phyloP scores from a whole-genome alignment of 768 basidiomycete genomes.

The Sarcodon aspratus region DNA sequence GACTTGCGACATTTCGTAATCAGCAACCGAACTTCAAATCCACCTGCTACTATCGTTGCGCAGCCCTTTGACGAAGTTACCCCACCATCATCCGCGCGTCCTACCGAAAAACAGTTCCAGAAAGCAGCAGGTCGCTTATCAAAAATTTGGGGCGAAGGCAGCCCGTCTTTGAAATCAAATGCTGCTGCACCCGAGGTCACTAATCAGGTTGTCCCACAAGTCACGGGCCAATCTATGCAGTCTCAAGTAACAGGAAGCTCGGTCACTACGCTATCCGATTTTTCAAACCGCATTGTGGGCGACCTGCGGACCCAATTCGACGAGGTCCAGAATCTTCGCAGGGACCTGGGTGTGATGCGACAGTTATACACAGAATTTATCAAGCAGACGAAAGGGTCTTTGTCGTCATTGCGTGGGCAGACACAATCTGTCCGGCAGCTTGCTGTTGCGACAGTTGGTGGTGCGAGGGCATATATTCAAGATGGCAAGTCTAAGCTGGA shows the following conservation, averaged over 20 bases:
- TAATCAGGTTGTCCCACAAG: conserved; percentile 40
- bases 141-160: conserved; percentile 19
- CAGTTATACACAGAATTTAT: conserved; percentile 94
- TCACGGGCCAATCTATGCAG: conserved; percentile 57
- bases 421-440: conserved; percentile 84
- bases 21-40: conserved; percentile 37
- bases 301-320: conserved; percentile 91
- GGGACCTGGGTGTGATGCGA: conserved; percentile 88
- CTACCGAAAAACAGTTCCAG: conserved; percentile 67
- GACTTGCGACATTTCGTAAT: conserved; percentile 67
- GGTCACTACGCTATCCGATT: conserved; percentile 61
- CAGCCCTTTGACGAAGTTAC: conserved; percentile 57
- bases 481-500: conserved; percentile 92
- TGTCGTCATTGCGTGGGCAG: conserved; percentile 68
- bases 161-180: conserved; percentile 14
- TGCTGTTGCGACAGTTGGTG: conserved; percentile 71
- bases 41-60: conserved; percentile 32
- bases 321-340: conserved; percentile 87
- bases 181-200: conserved; percentile 13
- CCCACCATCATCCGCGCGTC: conserved; percentile 41
- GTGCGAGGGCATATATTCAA: conserved; percentile 80
- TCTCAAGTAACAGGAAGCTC: conserved; percentile 54
- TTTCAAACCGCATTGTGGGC: conserved; percentile 59
- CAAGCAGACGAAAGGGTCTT: conserved; percentile 80
- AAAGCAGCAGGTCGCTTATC: conserved; percentile 63